Conservation (phyloP, 257 asterid genomes). For the Solanum arcanum region DNA sequence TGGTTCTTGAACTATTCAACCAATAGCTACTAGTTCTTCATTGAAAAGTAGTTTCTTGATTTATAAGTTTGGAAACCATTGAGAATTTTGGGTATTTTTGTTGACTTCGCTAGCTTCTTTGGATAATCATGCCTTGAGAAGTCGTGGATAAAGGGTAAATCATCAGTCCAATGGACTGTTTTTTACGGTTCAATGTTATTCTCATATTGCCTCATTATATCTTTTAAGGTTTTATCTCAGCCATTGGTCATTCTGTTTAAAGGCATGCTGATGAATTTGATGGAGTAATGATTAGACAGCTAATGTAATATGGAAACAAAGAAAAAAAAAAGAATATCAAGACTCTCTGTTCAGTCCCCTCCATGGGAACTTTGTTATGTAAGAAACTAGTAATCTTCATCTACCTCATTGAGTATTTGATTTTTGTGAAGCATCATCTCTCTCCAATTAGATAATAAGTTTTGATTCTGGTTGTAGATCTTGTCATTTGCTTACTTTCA, state of each 20-base stretch:
- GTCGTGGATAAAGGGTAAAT: neutral
- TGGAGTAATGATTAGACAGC: neutral
- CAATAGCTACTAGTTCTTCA: neutral
- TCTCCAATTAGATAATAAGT: neutral
- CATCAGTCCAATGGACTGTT: neutral
- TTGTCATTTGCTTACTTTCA: neutral
- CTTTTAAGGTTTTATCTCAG: neutral
- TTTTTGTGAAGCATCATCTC: neutral
- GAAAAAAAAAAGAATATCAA: neutral
- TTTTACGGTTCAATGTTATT: neutral
- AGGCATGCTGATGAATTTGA: neutral
- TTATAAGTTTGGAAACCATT: neutral
- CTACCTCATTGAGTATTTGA: neutral
- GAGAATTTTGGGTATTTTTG: neutral
- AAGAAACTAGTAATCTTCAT: neutral
- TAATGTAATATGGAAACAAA: neutral
- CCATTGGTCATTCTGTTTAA: neutral
- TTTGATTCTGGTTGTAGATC: neutral
- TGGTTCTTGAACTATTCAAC: neutral
- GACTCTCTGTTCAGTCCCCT: neutral
- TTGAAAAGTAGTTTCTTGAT: neutral
- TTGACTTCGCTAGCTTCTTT: neutral
- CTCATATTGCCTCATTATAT: neutral
- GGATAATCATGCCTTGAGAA: neutral
- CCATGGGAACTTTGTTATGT: neutral